Evolutionary conservation across 257 asterid genomes (phyloP), one percentile per base, ranked within the genome.

Genomic region (Asclepias syriaca): DNA sequence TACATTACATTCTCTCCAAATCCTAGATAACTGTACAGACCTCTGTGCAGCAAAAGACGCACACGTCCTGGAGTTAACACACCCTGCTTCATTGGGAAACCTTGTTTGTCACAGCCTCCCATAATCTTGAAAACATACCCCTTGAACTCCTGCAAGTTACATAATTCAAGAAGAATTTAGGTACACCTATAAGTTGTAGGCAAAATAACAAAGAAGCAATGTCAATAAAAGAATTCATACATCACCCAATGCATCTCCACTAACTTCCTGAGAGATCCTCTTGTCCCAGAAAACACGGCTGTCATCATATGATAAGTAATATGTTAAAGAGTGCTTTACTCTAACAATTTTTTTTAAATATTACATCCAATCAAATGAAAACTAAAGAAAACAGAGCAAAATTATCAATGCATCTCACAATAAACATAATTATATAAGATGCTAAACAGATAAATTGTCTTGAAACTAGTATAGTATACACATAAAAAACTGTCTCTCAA

Each of bases 71-170:
- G 84, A 12, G 87, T 83, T 79, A 85, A 65, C 21, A 85, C 89
- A 65, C 89, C 89, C 81, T 85, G 89, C 73, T 85, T 85, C 89
- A 85, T 85, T 21, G 89, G 89, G 48, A 85, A 85, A 2, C 89
- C 89, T 67, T 85, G 89, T 70, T 85, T 85, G 72, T 85, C 89
- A 77, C 89, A 85, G 3, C 89, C 89, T 7, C 89, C 89, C 87
- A 78, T 85, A 16, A 85, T 85, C 79, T 85, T 85, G 75, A 85
- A 85, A 0, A 85, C 89, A 39, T 85, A 85, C 0, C 89, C 87
- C 79, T 85, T 81, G 56, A 83, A 83, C 65, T 85, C 89, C 89
- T 85, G 72, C 61, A 32, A 46, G 13, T 46, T 3, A 32, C 3
- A 12, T 40, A 19, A 5, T n/a, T 59, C 22, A 15, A 8, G 12